Conservation (phyloP, 306 rosid species). For the Prunus fruticosa region DNA sequence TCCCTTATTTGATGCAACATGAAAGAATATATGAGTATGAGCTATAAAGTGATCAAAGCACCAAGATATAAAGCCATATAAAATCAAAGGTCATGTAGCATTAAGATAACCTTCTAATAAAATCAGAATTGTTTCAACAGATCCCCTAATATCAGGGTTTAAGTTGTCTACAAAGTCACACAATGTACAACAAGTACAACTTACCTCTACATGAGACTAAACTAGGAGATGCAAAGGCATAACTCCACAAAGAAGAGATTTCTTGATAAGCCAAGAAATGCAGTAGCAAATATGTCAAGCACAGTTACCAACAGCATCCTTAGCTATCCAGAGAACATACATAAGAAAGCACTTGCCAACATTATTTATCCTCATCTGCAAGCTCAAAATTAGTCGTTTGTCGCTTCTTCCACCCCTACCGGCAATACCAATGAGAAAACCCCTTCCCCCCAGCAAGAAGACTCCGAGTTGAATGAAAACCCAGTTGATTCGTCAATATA, state of each 20-base stretch:
- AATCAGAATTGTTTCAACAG: slow-evolving; percentile 33
- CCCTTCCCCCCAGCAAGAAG: slow-evolving; percentile 30
- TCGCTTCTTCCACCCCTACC: slow-evolving; percentile 34
- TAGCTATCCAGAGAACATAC: slow-evolving; percentile 23
- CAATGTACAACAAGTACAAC: slow-evolving; percentile 51
- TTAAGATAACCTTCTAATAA: slow-evolving; percentile 32
- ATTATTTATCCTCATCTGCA: slow-evolving; percentile 42
- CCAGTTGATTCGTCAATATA: slow-evolving; percentile 22
- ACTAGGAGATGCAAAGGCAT: slow-evolving; percentile 28
- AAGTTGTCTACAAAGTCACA: slow-evolving; percentile 48
- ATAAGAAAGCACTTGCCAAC: slow-evolving; percentile 19
- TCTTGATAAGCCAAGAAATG: slow-evolving; percentile 31
- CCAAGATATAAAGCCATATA: slow-evolving; percentile 15
- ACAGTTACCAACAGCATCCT: slow-evolving; percentile 25
- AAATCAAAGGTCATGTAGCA: slow-evolving; percentile 31
- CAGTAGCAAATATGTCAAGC: slow-evolving; percentile 34
- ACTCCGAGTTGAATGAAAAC: slow-evolving; percentile 21
- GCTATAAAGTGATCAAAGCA: background rate
- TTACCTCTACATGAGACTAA: slow-evolving; percentile 45
- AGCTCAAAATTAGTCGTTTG: slow-evolving; percentile 32
- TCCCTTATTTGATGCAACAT: background rate
- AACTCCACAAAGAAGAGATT: slow-evolving; percentile 34
- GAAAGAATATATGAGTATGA: background rate
- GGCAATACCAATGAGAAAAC: slow-evolving; percentile 27
- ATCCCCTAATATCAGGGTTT: slow-evolving; percentile 28